Evolutionary conservation across 345 rosid species (phyloP), one percentile per base, ranked within the genome.

Genomic region (Zanthoxylum bungeanum): DNA sequence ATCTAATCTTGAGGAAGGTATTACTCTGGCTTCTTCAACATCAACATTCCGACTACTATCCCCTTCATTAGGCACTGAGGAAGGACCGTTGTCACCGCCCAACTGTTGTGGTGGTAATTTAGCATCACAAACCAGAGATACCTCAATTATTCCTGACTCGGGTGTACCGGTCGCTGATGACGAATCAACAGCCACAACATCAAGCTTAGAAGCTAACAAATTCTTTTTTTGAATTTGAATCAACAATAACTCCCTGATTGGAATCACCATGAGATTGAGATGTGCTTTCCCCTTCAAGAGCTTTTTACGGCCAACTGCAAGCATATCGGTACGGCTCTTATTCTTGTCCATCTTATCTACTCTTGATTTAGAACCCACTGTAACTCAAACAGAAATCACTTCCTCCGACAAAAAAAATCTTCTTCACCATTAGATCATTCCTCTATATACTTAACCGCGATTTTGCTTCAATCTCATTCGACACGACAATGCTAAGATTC

Each of bases 301-400:
- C 98, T 85, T 92, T 75, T 92, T 89, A 16, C 98, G 97, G 28
- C 98, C 98, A 1, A 98, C 98, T 1, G 93, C 91, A 33, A 92
- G 98, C 74, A 91, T 85, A 82, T 94, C 98, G 31, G 85, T 77
- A 70, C 96, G 92, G 77, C 69, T 89, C 89, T 89, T 94, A 83
- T 89, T 92, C 86, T 90, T 92, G 74, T 94, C 98, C 98, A 92
- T 94, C 82, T 57, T 69, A 76, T 78, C 82, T 77, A 66, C 87
- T 72, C 77, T 37, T 67, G 47, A 69, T 52, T 69, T 39, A 36
- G 44, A 64, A 34, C 84, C 74, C 66, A 84, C 81, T 39, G 67
- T 8, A 56, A 74, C 42, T 57, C 47, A 34, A 39, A 33, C 56
- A 25, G 25, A 66, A 64, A 76, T 66, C 81, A 78, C 76, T 70